Conservation (phyloP, 1,284 basidiomycete species). For the Papiliotrema flavescens region DNA sequence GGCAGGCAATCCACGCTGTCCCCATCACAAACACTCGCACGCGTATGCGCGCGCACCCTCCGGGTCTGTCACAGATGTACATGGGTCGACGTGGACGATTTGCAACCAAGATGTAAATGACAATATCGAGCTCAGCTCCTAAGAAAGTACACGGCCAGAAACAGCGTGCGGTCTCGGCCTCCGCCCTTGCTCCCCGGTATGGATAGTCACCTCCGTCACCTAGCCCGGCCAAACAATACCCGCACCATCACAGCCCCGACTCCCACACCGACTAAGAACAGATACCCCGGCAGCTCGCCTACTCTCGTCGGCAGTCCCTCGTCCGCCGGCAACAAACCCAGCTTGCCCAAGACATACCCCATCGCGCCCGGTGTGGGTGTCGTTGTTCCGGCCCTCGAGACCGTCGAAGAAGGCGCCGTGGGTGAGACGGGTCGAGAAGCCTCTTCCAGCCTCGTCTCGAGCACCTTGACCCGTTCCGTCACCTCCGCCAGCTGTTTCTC, state of each 20-base stretch:
- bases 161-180: too few relatives aligned
- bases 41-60: too few relatives aligned
- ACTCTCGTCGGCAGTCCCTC: constrained; percentile 28
- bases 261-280: constrained; percentile 37
- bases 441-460: constrained; percentile 23
- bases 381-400: neutral
- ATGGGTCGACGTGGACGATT: too few relatives aligned
- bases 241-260: constrained; percentile 34
- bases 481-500: constrained; percentile 18
- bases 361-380: neutral
- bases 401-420: neutral
- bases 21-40: too few relatives aligned
- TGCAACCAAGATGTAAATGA: too few relatives aligned
- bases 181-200: too few relatives aligned
- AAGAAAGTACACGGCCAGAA: too few relatives aligned
- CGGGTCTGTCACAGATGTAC: too few relatives aligned
- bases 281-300: constrained; percentile 29
- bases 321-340: constrained; percentile 9
- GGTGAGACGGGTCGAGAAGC: neutral
- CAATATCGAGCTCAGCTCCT: too few relatives aligned
- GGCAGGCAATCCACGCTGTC: too few relatives aligned
- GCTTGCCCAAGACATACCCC: constrained; percentile 6
- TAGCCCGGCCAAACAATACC: constrained; percentile 17
- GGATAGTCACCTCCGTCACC: neutral
- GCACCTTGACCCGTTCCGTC: constrained; percentile 21